These are phyloP conservation scores for Pleurotus djamor DNA, from an alignment of 768 basidiomycete genomes.

Conservation along the genomic window DNA sequence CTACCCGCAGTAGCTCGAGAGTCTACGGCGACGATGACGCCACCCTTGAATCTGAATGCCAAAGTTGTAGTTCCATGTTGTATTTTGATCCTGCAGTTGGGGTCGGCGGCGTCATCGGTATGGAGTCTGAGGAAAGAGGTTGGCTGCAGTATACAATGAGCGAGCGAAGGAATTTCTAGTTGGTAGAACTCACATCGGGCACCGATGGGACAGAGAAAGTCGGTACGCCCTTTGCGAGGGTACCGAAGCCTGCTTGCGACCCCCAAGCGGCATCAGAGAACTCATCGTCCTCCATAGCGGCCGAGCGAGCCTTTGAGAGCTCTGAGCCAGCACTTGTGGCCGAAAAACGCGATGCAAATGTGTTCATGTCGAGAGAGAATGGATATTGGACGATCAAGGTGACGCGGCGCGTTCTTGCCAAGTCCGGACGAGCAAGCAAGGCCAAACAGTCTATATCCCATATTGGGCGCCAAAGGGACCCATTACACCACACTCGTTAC, in stretches of 20 bases:
- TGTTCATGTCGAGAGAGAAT: constrained; percentile 57
- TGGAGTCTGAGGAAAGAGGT: constrained; percentile 88
- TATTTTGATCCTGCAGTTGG: constrained; percentile 94
- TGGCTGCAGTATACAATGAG: constrained; percentile 52
- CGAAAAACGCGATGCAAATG: constrained; percentile 64
- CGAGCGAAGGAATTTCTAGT: neutral
- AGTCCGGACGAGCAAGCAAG: neutral
- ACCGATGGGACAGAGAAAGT: constrained; percentile 72
- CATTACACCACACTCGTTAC: no score
- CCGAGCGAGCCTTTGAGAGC: constrained; percentile 44
- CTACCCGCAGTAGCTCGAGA: constrained; percentile 96
- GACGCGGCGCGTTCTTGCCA: constrained; percentile 32
- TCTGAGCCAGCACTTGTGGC: constrained; percentile 49
- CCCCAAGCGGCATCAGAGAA: constrained; percentile 77
- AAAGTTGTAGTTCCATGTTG: constrained; percentile 98
- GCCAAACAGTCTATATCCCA: neutral
- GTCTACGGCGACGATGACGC: constrained; percentile 99
- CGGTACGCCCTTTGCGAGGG: constrained; percentile 66
- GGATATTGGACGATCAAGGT: constrained; percentile 22
- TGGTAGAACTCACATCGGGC: constrained; percentile 59
- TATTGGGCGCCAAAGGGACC: constrained; percentile 1
- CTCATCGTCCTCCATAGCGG: constrained; percentile 58
- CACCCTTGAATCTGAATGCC: constrained; percentile 95
- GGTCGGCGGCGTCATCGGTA: constrained; percentile 95
- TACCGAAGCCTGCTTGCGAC: constrained; percentile 80